Percentiles rank a stretch among this genome's conserved stretches.
Evolutionary conservation across 192 early-diverging fungal species (phyloP).

Genomic region (Dimargaris cristalligena): DNA sequence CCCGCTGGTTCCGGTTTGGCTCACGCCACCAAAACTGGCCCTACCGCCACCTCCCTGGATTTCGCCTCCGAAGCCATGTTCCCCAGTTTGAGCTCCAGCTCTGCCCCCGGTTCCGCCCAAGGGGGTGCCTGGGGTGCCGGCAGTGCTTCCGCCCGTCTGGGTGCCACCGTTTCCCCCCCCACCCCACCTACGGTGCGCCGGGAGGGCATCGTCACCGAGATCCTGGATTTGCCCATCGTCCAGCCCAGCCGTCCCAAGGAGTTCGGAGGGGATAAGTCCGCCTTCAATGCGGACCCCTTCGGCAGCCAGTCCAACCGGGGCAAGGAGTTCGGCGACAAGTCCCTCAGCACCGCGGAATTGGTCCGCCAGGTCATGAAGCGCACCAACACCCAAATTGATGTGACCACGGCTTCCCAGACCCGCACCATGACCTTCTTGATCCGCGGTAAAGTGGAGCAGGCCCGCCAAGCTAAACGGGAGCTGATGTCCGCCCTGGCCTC

Average conservation of each 20-base stretch:
- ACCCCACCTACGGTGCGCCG: slow-evolving; percentile 19
- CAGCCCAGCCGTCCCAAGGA: slow-evolving; percentile 28
- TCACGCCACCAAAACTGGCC: background rate
- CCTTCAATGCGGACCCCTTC: no score
- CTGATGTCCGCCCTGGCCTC: slow-evolving; percentile 51
- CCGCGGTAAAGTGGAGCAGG: slow-evolving; percentile 60
- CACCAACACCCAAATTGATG: slow-evolving; percentile 65
- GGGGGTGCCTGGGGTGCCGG: slow-evolving; percentile 26
- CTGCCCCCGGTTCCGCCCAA: slow-evolving; percentile 20
- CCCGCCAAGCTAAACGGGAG: slow-evolving; percentile 62
- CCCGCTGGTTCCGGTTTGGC: background rate
- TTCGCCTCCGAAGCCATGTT: slow-evolving; percentile 50
- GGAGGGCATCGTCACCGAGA: slow-evolving; percentile 35
- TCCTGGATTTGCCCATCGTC: slow-evolving; percentile 32
- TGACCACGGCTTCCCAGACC: slow-evolving; percentile 53
- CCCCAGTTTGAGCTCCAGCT: slow-evolving; percentile 47
- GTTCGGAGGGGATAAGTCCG: no score
- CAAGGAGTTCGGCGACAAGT: slow-evolving; percentile 12
- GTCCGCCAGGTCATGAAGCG: slow-evolving; percentile 42
- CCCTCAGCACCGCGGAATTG: slow-evolving; percentile 26
- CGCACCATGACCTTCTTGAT: slow-evolving; percentile 69
- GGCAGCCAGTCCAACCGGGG: no score
- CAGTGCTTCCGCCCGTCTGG: slow-evolving; percentile 20
- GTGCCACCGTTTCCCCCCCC: slow-evolving; percentile 19
- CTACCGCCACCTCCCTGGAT: slow-evolving; percentile 22